phyloP scores from a whole-genome alignment of 768 basidiomycete genomes.

The Mycena capillaripes region DNA sequence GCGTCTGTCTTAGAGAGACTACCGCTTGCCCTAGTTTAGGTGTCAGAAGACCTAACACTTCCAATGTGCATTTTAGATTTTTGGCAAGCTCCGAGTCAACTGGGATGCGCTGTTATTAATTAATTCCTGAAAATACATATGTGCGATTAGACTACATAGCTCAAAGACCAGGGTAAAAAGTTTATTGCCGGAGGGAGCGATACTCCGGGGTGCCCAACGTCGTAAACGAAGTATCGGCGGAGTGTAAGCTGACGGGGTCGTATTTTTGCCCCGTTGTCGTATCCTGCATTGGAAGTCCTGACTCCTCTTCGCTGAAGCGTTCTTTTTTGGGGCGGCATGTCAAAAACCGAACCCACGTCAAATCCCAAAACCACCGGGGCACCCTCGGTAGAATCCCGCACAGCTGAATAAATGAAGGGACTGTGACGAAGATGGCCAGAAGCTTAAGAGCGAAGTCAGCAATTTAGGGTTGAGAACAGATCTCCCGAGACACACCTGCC shows the following conservation, averaged over 20 bases:
- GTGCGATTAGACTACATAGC: too few species aligned
- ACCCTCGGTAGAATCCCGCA: conserved; percentile 3
- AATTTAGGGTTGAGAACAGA: background rate
- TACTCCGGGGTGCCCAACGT: background rate
- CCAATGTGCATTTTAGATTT: too few species aligned
- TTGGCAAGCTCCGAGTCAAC: too few species aligned
- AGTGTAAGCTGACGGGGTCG: background rate
- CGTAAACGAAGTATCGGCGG: background rate
- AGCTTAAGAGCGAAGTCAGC: conserved; percentile 5
- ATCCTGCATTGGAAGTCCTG: background rate
- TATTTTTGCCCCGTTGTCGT: background rate
- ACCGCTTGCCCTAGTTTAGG: too few species aligned
- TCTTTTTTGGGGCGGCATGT: background rate
- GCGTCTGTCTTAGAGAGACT: too few species aligned
- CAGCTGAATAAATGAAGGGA: conserved; percentile 25
- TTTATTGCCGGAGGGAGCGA: background rate
- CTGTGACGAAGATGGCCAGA: conserved; percentile 33
- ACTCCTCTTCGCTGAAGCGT: background rate
- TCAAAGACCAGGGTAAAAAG: background rate
- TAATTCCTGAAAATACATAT: too few species aligned
- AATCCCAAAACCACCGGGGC: conserved; percentile 25
- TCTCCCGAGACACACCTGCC: conserved; percentile 1
- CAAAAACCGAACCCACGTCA: conserved; percentile 26
- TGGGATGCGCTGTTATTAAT: too few species aligned
- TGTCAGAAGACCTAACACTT: too few species aligned